phyloP scores from a whole-genome alignment of 805 yeast species.

The Candida koratica region DNA sequence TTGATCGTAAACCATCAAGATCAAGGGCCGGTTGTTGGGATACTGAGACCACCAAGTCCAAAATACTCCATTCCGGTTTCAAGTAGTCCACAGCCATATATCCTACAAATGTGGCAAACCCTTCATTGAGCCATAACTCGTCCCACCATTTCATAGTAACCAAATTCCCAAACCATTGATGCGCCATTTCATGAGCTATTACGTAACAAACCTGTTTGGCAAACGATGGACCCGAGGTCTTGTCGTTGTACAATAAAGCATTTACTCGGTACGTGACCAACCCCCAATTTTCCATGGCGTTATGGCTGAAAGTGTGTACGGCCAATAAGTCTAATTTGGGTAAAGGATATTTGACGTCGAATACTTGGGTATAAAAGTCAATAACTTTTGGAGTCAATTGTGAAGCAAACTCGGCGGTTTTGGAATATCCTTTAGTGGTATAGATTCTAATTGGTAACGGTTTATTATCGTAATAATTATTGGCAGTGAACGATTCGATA shows the following conservation, averaged over 20 bases:
- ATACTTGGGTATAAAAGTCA: slow-evolving; percentile 46
- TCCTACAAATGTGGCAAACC: slow-evolving; percentile 86
- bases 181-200: slow-evolving; percentile 82
- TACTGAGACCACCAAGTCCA: slow-evolving; percentile 50
- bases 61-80: slow-evolving; percentile 80
- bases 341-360: slow-evolving; percentile 60
- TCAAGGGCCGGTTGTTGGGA: slow-evolving; percentile 49
- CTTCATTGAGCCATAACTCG: slow-evolving; percentile 85
- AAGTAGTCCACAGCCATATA: slow-evolving; percentile 64
- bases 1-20: slow-evolving; percentile 54
- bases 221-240: slow-evolving; percentile 45
- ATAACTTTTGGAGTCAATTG: slow-evolving; percentile 47
- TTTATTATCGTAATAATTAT: slow-evolving; percentile 31
- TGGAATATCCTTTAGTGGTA: slow-evolving; percentile 47
- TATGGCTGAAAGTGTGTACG: slow-evolving; percentile 74
- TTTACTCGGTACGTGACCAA: slow-evolving; percentile 63
- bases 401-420: slow-evolving; percentile 47
- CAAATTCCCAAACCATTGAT: slow-evolving; percentile 88
- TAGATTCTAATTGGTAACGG: slow-evolving; percentile 50
- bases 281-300: slow-evolving; percentile 94
- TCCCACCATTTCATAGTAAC: slow-evolving; percentile 96
- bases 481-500: slow-evolving; percentile 43
- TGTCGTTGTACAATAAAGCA: slow-evolving; percentile 43
- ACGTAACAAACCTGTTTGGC: slow-evolving; percentile 77
- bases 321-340: slow-evolving; percentile 80